phyloP scores from a whole-genome alignment of 495 filamentous ascomycete species.

The Glonium stellatum region DNA sequence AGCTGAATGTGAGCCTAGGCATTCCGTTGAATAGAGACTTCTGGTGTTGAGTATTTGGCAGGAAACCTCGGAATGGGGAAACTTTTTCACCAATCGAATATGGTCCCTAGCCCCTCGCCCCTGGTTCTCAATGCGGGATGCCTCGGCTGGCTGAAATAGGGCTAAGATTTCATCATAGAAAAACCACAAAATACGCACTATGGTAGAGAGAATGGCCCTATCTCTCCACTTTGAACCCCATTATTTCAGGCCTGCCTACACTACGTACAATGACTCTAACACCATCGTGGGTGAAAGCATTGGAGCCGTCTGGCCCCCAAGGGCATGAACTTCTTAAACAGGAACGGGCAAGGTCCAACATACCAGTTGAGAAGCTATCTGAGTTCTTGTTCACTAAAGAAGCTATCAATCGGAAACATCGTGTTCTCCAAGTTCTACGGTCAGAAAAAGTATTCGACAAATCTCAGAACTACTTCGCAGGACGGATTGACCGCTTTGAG shows the following conservation, averaged over 20 bases:
- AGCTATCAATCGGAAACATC: constrained; percentile 45
- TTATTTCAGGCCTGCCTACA: too few species aligned
- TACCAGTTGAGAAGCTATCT: constrained; percentile 53
- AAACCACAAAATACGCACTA: not conserved
- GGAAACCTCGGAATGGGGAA: not conserved
- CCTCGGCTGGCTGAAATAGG: not conserved
- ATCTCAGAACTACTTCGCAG: constrained; percentile 58
- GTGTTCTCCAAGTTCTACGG: constrained; percentile 50
- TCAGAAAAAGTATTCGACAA: constrained; percentile 61
- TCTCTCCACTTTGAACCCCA: too few species aligned
- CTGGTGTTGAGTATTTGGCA: not conserved
- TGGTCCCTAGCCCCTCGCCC: too few species aligned
- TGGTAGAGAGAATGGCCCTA: too few species aligned
- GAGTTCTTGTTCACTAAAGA: constrained; percentile 56
- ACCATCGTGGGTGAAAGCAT: constrained; percentile 57
- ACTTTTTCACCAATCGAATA: not conserved
- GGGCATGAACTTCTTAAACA: constrained; percentile 52
- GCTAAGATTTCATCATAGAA: not conserved
- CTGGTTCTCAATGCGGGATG: too few species aligned
- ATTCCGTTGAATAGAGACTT: too few species aligned
- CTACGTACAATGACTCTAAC: constrained; percentile 34
- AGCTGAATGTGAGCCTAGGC: not conserved
- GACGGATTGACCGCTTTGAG: constrained; percentile 57
- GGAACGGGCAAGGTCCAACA: constrained; percentile 54
- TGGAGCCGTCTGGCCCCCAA: constrained; percentile 56